Evolutionary conservation across 306 rosid species (phyloP).

Genomic region (Senna tora): DNA sequence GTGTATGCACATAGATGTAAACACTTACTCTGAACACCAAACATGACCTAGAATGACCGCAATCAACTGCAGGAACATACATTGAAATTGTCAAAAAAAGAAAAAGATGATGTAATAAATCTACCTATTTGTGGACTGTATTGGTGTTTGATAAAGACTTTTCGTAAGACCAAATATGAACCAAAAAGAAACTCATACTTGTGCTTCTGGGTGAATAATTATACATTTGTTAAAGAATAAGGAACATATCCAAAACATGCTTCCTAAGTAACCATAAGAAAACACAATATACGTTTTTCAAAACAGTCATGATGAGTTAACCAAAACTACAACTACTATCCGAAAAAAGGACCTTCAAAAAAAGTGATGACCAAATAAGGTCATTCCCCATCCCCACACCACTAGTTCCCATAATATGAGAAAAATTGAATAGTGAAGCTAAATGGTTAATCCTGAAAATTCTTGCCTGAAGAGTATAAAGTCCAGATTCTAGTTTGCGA

Average conservation of each 20-base stretch:
- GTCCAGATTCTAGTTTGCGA: slow-evolving; percentile 91
- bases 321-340: slow-evolving; percentile 1
- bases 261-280: background rate
- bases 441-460: slow-evolving; percentile 1
- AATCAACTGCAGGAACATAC: slow-evolving; percentile 69
- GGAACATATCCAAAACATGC: background rate
- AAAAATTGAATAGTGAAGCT: background rate
- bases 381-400: slow-evolving; percentile 16
- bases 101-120: background rate
- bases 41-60: slow-evolving; percentile 90
- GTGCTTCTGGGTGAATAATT: background rate
- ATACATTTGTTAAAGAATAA: background rate
- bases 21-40: slow-evolving; percentile 95
- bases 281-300: background rate
- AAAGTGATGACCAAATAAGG: background rate
- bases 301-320: slow-evolving; percentile 2
- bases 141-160: background rate
- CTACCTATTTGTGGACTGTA: background rate
- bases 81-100: slow-evolving; percentile 22
- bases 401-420: background rate
- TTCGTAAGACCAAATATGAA: background rate
- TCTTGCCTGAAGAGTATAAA: slow-evolving; percentile 90
- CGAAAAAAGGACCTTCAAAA: background rate
- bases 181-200: background rate
- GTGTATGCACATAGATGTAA: background rate